These are phyloP conservation scores for Vicia sativa DNA, from an alignment of 306 rosid species.

Conservation along the genomic window DNA sequence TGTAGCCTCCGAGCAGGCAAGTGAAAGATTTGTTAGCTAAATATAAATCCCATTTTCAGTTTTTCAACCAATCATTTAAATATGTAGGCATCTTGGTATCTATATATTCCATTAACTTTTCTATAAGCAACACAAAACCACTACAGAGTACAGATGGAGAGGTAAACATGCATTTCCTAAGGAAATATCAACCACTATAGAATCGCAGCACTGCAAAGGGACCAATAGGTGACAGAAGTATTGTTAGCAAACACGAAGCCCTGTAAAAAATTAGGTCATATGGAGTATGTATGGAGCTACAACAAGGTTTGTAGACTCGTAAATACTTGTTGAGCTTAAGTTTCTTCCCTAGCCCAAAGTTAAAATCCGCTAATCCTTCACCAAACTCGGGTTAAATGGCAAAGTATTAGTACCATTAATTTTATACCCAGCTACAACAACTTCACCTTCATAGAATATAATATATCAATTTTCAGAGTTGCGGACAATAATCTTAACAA, in stretches of 20 bases:
- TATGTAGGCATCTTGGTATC: conserved; percentile 25
- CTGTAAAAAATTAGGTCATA: conserved; percentile 1
- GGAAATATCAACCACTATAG: neutral
- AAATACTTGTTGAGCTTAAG: conserved; percentile 7
- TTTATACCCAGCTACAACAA: neutral
- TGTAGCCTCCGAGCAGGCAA: conserved; percentile 11
- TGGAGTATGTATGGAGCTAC: neutral
- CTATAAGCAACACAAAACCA: neutral
- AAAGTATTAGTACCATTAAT: neutral
- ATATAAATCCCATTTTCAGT: conserved; percentile 16
- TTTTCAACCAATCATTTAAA: conserved; percentile 29
- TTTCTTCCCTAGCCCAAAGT: conserved; percentile 12
- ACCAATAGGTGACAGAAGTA: neutral
- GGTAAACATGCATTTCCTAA: neutral
- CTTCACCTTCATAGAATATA: conserved; percentile 20
- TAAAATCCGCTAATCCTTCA: conserved; percentile 5
- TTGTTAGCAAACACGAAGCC: conserved; percentile 1
- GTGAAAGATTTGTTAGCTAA: neutral
- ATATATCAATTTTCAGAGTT: neutral
- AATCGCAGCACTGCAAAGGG: conserved; percentile 12
- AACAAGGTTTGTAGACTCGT: conserved; percentile 27
- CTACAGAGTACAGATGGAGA: neutral
- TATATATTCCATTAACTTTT: conserved; percentile 5
- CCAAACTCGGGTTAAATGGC: neutral
- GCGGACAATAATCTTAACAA: conserved; percentile 8